Percentiles rank a stretch among this genome's conserved stretches.
Conservation (phyloP, 352 stramenopile genomes). For the Aphanomyces euteiches region DNA sequence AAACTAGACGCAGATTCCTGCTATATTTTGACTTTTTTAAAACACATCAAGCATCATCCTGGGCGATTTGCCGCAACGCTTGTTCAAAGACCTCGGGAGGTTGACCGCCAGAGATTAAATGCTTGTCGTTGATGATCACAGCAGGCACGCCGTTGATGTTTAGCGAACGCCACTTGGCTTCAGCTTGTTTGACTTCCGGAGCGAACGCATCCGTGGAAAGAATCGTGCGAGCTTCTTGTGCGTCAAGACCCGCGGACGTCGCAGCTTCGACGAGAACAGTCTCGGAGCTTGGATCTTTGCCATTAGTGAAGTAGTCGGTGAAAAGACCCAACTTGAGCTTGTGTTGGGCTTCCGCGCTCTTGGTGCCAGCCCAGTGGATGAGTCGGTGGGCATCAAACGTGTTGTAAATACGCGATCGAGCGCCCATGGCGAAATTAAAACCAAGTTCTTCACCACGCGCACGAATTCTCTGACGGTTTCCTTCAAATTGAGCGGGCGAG, state of each 20-base stretch:
- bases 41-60: too few species aligned
- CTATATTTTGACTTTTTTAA: too few species aligned
- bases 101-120: neutral
- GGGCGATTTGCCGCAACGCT: neutral
- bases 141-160: neutral
- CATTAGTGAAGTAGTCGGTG: constrained; percentile 6
- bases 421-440: neutral
- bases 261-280: constrained; percentile 3
- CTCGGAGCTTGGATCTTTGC: constrained; percentile 5
- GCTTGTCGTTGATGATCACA: constrained; percentile 3
- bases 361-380: neutral
- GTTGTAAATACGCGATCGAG: constrained; percentile 1
- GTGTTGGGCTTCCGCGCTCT: neutral
- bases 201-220: neutral
- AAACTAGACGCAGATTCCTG: too few species aligned
- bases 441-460: constrained; percentile 2
- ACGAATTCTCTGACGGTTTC: neutral
- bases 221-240: neutral
- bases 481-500: neutral
- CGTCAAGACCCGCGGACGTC: neutral
- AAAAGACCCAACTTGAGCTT: constrained; percentile 8
- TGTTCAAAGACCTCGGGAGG: constrained; percentile 7
- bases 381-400: constrained; percentile 1
- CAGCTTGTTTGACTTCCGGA: neutral
- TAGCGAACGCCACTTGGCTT: constrained; percentile 1